Percentiles rank a stretch among this genome's conserved stretches.
Evolutionary conservation across 306 rosid genomes (phyloP).

Genomic region (Nissolia schottii): DNA sequence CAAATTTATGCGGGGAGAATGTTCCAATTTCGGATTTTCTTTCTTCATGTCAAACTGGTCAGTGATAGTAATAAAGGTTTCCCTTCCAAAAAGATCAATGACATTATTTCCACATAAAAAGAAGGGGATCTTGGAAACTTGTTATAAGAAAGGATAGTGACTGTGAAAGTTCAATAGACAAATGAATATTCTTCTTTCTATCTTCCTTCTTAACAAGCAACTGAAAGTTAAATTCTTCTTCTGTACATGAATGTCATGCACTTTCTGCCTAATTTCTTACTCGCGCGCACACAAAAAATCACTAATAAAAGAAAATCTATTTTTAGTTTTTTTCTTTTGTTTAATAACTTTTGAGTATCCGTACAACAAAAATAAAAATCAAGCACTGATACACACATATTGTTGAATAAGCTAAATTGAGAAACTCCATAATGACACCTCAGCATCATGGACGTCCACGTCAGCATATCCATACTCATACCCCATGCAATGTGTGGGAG

Average conservation of each 20-base stretch:
- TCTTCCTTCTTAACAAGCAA: background rate
- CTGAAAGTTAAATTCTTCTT: background rate
- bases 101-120: background rate
- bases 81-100: background rate
- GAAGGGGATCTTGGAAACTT: background rate
- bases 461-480: conserved; percentile 30
- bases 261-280: background rate
- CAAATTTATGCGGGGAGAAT: background rate
- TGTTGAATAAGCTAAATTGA: conserved; percentile 15
- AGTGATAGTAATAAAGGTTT: background rate
- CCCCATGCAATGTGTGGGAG: conserved; percentile 47
- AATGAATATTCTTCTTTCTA: background rate
- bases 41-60: background rate
- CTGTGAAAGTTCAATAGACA: background rate
- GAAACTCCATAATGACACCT: conserved; percentile 71
- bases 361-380: background rate
- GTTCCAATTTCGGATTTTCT: background rate
- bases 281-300: background rate
- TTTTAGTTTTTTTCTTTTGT: background rate
- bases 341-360: background rate
- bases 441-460: conserved; percentile 40
- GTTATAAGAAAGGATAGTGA: background rate
- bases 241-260: background rate
- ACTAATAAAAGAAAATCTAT: background rate
- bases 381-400: conserved; percentile 9